phyloP scores from a whole-genome alignment of 169 alveolate genomes.

The Eimeria zaria region DNA sequence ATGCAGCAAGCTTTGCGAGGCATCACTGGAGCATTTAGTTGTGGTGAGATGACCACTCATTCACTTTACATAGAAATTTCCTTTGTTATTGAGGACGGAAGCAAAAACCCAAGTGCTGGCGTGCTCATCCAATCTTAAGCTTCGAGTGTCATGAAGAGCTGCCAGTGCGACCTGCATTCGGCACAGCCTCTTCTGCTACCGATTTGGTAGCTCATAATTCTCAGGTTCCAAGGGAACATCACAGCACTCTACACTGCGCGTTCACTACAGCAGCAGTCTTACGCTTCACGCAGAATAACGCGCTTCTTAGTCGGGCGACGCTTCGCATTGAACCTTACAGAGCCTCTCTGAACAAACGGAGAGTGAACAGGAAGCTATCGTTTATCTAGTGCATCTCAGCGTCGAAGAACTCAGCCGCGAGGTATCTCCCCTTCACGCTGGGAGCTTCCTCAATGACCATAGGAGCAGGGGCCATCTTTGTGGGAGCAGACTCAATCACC shows the following conservation, averaged over 20 bases:
- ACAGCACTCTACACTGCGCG: neutral
- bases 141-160: neutral
- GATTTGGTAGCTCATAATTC: slow-evolving; percentile 3
- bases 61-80: neutral
- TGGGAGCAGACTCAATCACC: slow-evolving; percentile 36
- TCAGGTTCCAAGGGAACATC: neutral
- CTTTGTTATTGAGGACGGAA: neutral
- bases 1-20: neutral
- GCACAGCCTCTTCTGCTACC: slow-evolving; percentile 11
- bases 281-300: neutral
- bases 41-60: neutral
- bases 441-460: slow-evolving; percentile 8
- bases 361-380: neutral
- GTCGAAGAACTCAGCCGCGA: neutral
- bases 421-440: slow-evolving; percentile 10
- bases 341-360: neutral
- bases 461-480: slow-evolving; percentile 36
- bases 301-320: neutral
- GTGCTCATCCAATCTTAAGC: neutral
- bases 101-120: neutral
- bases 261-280: neutral
- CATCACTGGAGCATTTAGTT: neutral
- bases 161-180: neutral
- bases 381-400: neutral
- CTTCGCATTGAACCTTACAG: neutral